Conservation (phyloP, 768 basidiomycete species). For the Mycena kentingensis region DNA sequence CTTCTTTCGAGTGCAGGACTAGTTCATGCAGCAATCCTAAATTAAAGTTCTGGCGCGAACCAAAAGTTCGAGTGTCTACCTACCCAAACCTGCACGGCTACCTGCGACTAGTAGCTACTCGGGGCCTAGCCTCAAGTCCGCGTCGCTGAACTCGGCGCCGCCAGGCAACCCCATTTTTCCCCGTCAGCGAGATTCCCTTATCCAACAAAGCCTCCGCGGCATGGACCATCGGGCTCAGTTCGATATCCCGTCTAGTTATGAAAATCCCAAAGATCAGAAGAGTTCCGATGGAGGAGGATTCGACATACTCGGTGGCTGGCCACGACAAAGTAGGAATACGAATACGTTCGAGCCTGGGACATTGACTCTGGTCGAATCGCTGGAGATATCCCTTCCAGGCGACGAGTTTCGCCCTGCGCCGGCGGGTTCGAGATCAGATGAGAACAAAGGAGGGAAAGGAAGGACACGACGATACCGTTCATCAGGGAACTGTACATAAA, state of each 20-base stretch:
- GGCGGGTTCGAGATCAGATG: background rate
- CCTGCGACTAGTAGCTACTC: too few relatives aligned
- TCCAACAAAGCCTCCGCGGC: background rate
- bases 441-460: background rate
- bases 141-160: background rate
- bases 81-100: too few relatives aligned
- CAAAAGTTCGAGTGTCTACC: too few relatives aligned
- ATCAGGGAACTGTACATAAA: too few relatives aligned
- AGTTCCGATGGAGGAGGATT: background rate
- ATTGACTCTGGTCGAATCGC: background rate
- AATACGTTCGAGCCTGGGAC: background rate
- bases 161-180: background rate
- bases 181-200: background rate
- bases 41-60: too few relatives aligned
- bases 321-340: background rate
- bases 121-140: too few relatives aligned
- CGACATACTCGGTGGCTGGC: background rate
- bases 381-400: background rate
- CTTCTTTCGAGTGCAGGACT: too few relatives aligned
- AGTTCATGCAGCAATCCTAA: too few relatives aligned
- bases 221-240: background rate
- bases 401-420: background rate
- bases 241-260: background rate
- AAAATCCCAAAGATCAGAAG: background rate
- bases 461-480: background rate